These are phyloP conservation scores for Poa annua DNA, from an alignment of 176 grass and related monocot species.

Conservation along the genomic window DNA sequence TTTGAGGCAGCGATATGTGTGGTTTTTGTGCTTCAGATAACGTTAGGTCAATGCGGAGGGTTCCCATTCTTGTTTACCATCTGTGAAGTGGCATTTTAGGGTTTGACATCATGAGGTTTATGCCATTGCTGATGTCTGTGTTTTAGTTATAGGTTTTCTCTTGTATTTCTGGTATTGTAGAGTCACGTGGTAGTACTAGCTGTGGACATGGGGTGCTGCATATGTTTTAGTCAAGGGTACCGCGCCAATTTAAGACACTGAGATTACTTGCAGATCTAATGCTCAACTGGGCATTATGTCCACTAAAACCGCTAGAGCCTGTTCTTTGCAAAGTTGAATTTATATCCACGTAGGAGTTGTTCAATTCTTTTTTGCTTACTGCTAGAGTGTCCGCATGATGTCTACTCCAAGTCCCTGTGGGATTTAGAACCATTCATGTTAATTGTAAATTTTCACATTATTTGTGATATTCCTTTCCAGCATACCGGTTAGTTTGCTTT, in stretches of 20 bases:
- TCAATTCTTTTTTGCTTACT: not conserved
- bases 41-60: not conserved
- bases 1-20: not conserved
- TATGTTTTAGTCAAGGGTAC: not conserved
- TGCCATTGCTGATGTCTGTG: not conserved
- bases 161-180: not conserved
- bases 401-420: not conserved
- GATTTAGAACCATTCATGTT: not conserved
- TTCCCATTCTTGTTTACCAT: not conserved
- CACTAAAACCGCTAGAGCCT: not conserved
- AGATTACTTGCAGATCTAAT: not conserved
- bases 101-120: not conserved
- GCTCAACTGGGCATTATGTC: not conserved
- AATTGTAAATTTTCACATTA: not conserved
- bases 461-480: not conserved
- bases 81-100: constrained; percentile 6
- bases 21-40: not conserved
- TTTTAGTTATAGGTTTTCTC: not conserved
- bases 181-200: not conserved
- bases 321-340: constrained; percentile 9
- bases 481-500: not conserved
- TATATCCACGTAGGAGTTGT: not conserved
- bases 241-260: not conserved
- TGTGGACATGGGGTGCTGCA: not conserved
- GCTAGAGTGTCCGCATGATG: not conserved